Base-by-base conservation (phyloP, 352 stramenopile genomes). In the Phytopythium cucurbitacearum region DNA sequence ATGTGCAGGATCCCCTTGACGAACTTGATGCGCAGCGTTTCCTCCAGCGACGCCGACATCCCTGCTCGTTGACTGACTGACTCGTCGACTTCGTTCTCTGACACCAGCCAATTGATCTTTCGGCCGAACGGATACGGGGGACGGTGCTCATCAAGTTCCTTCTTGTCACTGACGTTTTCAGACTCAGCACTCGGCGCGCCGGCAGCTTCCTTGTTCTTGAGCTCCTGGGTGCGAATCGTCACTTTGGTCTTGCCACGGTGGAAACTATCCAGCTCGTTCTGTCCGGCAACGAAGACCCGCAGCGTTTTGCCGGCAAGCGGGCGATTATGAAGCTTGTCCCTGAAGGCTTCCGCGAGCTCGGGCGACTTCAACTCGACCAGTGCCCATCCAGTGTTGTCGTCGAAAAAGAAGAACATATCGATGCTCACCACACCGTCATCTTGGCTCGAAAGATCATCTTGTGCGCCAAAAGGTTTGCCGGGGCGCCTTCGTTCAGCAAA, bases 21-120 rank as follows among this genome's bases (percentile, higher is more conserved):
- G 55, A 80, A 91, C 51, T 84, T 85, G 2, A 70, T 53, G 2
- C 78, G 80, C 41, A 93, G 49, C 13, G 58, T 76, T 35, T 86
- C 76, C 54, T 94, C 84, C n/a, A 89, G 51, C 0, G 76, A 70
- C 12, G 65, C 45, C 11, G 84, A 91, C n/a, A 90, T 71, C 0
- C 72, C 72, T 16, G 52, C 51, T 1, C 74, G 69, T 15, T 85
- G 80, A 34, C 73, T 80, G 4, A 84, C 75, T 2, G 84, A 81
- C 42, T 87, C 53, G 34, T 80, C 74, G 21, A 82, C 50, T 32
- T 85, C 60, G 4, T 87, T 74, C 43, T 79, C 60, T 0, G 56
- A 76, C 11, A 92, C 76, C 7, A 88, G 59, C 85, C 85, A 95
- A 44, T 92, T 77, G 5, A 95, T 60, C 51, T 81, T 76, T 8